Conservation (phyloP, 495 filamentous ascomycete species). For the Aspergillus mulundensis region DNA sequence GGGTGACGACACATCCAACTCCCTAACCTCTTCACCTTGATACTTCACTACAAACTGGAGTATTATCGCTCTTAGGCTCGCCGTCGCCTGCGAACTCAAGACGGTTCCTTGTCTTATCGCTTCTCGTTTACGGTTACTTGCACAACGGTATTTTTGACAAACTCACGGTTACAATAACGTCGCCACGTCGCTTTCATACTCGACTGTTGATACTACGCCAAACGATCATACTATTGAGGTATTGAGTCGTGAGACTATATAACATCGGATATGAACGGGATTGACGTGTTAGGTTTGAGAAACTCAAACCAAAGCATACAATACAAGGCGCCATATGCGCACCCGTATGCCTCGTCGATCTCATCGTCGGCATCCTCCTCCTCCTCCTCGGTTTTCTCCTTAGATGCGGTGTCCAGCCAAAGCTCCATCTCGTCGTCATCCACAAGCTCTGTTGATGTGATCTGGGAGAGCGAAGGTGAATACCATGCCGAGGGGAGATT, state of each 20-base stretch:
- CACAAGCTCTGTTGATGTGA: constrained; percentile 44
- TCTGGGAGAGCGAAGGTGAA: constrained; percentile 46
- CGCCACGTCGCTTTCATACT: constrained; percentile 25
- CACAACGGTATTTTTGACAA: constrained; percentile 43
- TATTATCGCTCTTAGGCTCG: constrained; percentile 34
- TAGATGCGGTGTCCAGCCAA: constrained; percentile 56
- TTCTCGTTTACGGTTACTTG: constrained; percentile 46
- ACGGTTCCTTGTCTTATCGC: constrained; percentile 44
- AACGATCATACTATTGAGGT: constrained; percentile 16
- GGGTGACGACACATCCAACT: constrained; percentile 7
- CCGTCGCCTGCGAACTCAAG: constrained; percentile 46
- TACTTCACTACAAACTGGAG: constrained; percentile 34
- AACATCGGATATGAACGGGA: constrained; percentile 43
- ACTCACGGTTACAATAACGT: constrained; percentile 28
- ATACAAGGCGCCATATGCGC: constrained; percentile 37
- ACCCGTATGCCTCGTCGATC: constrained; percentile 64
- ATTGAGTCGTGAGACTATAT: constrained; percentile 18
- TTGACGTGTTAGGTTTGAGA: constrained; percentile 48
- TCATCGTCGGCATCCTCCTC: constrained; percentile 70
- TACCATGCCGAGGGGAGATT: constrained; percentile 26
- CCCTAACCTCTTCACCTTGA: constrained; percentile 19
- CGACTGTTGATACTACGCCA: constrained; percentile 13
- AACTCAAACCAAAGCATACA: constrained; percentile 38
- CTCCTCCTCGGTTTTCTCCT: constrained; percentile 78
- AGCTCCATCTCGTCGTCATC: constrained; percentile 49